Conservation (phyloP, 2,329 filamentous ascomycete species). For the Aspergillus ibericus region DNA sequence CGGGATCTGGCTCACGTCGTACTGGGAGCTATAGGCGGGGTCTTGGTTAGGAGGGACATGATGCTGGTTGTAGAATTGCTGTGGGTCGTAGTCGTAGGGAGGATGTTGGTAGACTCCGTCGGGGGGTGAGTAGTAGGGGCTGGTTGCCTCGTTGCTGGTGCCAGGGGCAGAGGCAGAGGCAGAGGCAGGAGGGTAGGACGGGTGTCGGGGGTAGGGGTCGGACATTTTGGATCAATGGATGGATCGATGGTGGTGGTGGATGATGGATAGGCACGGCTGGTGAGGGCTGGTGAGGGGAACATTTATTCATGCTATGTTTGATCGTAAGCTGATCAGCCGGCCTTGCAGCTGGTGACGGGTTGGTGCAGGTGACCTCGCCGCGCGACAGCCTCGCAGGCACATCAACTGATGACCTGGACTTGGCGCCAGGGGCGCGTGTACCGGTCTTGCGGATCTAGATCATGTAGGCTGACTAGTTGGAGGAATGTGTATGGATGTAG, state of each 20-base stretch:
- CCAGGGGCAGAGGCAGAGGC: conserved; percentile 9
- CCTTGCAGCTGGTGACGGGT: neutral
- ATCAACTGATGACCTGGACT: neutral
- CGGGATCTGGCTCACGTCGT: conserved; percentile 11
- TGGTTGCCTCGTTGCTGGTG: too few relatives aligned
- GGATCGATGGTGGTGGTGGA: neutral
- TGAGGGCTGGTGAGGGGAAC: neutral
- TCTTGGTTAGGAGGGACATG: conserved; percentile 11
- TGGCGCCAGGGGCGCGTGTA: neutral
- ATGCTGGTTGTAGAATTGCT: conserved; percentile 11
- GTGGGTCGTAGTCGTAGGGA: conserved; percentile 30
- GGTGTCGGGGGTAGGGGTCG: conserved; percentile 51
- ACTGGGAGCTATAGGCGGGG: conserved; percentile 9
- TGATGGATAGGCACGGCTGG: too few relatives aligned
- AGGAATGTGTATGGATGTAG: neutral
- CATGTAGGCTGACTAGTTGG: neutral
- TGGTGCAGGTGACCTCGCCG: neutral
- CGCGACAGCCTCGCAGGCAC: neutral
- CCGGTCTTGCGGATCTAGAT: neutral
- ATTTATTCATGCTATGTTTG: neutral
- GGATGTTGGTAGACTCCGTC: conserved; percentile 25
- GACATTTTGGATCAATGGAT: conserved; percentile 43
- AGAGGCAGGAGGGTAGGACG: conserved; percentile 22
- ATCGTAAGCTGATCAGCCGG: neutral
- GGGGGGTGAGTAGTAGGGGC: conserved; percentile 23